Base-by-base conservation (phyloP, 2,329 filamentous ascomycete genomes). In the Monosporascus sp. region DNA sequence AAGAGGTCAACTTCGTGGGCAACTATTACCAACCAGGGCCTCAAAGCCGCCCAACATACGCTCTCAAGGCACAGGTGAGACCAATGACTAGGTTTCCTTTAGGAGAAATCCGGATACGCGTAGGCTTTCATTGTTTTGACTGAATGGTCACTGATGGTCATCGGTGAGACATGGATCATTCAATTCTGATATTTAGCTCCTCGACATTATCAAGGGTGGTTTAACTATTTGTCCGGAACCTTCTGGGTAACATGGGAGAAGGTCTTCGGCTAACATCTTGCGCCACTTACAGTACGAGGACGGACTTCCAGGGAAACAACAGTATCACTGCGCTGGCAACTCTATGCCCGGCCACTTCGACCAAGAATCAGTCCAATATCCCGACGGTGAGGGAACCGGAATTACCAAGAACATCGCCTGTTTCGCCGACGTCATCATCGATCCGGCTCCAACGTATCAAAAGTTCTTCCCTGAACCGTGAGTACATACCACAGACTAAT, bases 1-100 rank as follows among this genome's bases (percentile, higher is more conserved):
- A 67, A 48, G 56, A 69, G 55, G 67, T 60, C 45, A 66, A 67
- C 53, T 68, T 70, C 46, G 67, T 70, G 9, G 63, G 63, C 11
- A 71, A 70, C 52, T 55, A 64, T 43, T 70, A 70, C 56, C 70
- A 69, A 53, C 63, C 54, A 31, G 68, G 68, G 0, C 67, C 68
- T 17, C 61, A 65, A 5, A 68, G 63, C 24, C 59, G 47, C 3
- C 57, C 63, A 5, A 65, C 60, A 2, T 69, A 63, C 48, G 62
- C 57, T n/a, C 49, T 69, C 6, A 53, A 53, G 49, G 65, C 65
- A 5, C 54, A 60, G 15, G 43, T 46, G 26, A 46, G 43, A 3
- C 43, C 5, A 14, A 31, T 6, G 5, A 14, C 9, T 14, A 5
- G 9, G 4, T 14, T 14, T 2, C 11, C 1, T 14, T 35, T 35